These are phyloP conservation scores for Paraleonurus japonicus DNA, from an alignment of 257 asterid species.

Conservation along the genomic window DNA sequence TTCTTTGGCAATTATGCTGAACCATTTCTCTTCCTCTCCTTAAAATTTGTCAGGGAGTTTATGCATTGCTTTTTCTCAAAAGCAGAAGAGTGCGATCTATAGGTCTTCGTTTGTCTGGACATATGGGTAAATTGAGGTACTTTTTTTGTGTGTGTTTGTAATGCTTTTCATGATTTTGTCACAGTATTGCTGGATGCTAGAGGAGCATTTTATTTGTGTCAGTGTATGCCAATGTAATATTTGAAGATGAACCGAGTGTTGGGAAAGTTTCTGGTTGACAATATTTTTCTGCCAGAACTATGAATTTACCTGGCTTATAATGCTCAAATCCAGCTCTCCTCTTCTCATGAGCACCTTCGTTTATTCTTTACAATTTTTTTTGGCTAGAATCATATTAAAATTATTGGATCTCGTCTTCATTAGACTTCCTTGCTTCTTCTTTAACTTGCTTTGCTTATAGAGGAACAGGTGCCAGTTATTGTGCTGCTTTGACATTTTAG, in stretches of 20 bases:
- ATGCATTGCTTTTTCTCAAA: conserved; percentile 76
- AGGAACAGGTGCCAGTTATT: background rate
- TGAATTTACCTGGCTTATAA: background rate
- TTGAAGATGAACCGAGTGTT: background rate
- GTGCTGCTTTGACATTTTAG: background rate
- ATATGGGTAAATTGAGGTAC: conserved; percentile 87
- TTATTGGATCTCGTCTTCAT: background rate
- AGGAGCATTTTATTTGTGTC: background rate
- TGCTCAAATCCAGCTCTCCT: background rate
- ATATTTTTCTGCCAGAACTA: background rate
- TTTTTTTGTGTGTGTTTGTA: background rate
- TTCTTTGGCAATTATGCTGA: conserved; percentile 20
- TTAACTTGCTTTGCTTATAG: background rate
- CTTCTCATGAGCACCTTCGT: background rate
- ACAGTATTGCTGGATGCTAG: background rate
- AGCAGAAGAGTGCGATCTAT: conserved; percentile 90
- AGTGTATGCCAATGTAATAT: background rate
- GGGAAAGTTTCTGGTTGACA: background rate
- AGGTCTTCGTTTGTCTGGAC: conserved; percentile 89
- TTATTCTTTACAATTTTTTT: background rate
- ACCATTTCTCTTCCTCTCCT: conserved; percentile 18
- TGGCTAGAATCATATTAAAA: background rate
- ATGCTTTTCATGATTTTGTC: background rate
- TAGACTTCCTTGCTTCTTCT: background rate
- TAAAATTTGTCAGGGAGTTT: conserved; percentile 66